These are phyloP conservation scores for Zoysia japonica DNA, from an alignment of 176 grass and related monocot species.

Conservation along the genomic window DNA sequence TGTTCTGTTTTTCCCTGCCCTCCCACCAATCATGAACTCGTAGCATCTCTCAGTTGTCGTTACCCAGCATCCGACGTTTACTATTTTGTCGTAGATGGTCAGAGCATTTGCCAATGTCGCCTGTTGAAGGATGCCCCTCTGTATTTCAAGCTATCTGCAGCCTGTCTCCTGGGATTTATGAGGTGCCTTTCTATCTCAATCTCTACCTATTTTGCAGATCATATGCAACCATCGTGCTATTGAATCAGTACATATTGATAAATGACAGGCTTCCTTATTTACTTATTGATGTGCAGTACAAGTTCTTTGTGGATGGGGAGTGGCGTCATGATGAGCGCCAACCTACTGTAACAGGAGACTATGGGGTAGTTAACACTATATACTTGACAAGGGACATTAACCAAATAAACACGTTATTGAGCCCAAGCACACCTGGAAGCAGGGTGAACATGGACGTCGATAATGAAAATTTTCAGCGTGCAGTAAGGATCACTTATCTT, in stretches of 20 bases:
- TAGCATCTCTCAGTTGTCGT: not conserved
- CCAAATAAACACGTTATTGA: slow-evolving; percentile 53
- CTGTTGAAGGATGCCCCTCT: slow-evolving; percentile 76
- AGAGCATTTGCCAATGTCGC: slow-evolving; percentile 89
- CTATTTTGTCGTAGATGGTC: slow-evolving; percentile 64
- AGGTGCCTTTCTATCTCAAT: slow-evolving; percentile 48
- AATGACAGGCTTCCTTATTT: slow-evolving; percentile 2
- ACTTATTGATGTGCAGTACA: slow-evolving; percentile 66
- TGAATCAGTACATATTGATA: no score
- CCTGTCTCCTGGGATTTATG: slow-evolving; percentile 70
- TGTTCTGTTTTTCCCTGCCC: not conserved
- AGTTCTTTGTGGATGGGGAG: slow-evolving; percentile 92
- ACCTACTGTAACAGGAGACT: slow-evolving; percentile 59
- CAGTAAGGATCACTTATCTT: slow-evolving; percentile 49
- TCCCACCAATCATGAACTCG: not conserved
- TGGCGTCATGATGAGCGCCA: slow-evolving; percentile 86
- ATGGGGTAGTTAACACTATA: slow-evolving; percentile 87
- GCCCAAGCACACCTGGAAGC: slow-evolving; percentile 53
- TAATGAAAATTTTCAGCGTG: slow-evolving; percentile 55
- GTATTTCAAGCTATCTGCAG: slow-evolving; percentile 82
- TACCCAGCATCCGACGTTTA: not conserved
- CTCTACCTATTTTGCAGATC: not conserved
- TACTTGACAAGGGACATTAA: slow-evolving; percentile 59
- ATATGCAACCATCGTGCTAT: no score
- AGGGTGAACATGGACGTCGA: slow-evolving; percentile 83